These are phyloP conservation scores for Fraxinus pennsylvanica DNA, from an alignment of 257 asterid species.

Conservation along the genomic window DNA sequence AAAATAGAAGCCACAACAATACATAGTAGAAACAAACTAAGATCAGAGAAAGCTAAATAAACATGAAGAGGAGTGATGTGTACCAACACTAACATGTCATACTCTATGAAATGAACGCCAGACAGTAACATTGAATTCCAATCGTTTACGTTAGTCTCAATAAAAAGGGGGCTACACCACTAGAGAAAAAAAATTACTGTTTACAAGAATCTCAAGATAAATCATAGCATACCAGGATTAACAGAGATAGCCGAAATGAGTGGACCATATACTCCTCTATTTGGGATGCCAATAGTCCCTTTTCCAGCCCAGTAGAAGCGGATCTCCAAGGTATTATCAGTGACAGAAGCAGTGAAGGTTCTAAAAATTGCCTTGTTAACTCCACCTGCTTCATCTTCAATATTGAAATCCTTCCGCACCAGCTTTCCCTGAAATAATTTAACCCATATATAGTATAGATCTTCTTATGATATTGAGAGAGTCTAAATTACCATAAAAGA, in stretches of 20 bases:
- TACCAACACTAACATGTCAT: neutral
- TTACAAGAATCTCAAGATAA: neutral
- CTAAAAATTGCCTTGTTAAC: constrained; percentile 46
- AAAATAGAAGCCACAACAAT: too few species aligned
- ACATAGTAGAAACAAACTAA: too few species aligned
- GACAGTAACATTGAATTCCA: neutral
- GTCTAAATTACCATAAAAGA: neutral
- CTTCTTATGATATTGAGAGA: neutral
- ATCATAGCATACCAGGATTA: constrained; percentile 44
- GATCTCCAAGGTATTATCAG: constrained; percentile 57
- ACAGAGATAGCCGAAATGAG: constrained; percentile 89
- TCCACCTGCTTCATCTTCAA: constrained; percentile 76
- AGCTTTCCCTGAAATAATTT: constrained; percentile 49
- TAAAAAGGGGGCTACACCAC: neutral
- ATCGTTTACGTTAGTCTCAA: neutral
- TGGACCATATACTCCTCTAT: constrained; percentile 81
- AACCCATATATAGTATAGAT: neutral
- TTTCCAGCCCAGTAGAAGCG: constrained; percentile 89
- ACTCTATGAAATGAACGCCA: neutral
- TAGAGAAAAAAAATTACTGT: neutral
- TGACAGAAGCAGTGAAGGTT: constrained; percentile 53
- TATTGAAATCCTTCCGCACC: constrained; percentile 73
- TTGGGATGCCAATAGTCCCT: constrained; percentile 71
- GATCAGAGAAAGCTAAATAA: too few species aligned
- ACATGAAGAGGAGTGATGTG: neutral